Evolutionary conservation across 192 early-diverging fungal species (phyloP), one percentile per base, ranked within the genome.

Genomic region (Radiomyces spectabilis): DNA sequence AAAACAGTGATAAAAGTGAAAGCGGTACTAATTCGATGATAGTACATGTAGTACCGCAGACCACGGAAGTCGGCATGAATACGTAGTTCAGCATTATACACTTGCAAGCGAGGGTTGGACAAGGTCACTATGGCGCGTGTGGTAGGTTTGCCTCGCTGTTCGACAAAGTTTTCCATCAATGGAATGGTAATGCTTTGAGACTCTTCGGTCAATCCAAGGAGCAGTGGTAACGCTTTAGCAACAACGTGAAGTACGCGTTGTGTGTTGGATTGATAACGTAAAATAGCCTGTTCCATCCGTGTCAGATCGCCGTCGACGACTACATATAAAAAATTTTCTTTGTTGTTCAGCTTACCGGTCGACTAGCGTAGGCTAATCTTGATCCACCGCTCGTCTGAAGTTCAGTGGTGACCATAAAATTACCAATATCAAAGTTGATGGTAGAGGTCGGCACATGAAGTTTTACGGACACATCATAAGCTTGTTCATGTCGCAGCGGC

Each of bases 11-110:
- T 74, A 33, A 76, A 79, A 3, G 61, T 54, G 31, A 76, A 34
- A 1, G 69, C 74, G 0, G 77, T 76, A 4, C 63, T 40, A n/a
- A 74, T 19, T 24, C 61, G 62, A 46, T 67, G 68, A 35, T 74
- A 70, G 53, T 76, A 79, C 77, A 79, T 79, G 22, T 74, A 76
- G 16, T 74, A 79, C 27, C 79, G 41, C 15, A 82, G 66, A 15
- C 80, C 80, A 49, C 66, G 61, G 51, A 82, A 79, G 49, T 77
- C 73, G 19, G 80, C 80, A 56, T 69, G 70, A 27, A 82, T 66
- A 19, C 68, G 53, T 35, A 82, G 68, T 19, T 72, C 44, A 19
- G 66, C 74, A 25, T 61, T 66, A 48, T 82, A 82, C 2, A 75
- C 63, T 41, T 79, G 75, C 4, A 79, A 48, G 3, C 48, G 50